Base-by-base conservation (phyloP, 1,284 basidiomycete genomes). In the Trichosporon coremiiforme region DNA sequence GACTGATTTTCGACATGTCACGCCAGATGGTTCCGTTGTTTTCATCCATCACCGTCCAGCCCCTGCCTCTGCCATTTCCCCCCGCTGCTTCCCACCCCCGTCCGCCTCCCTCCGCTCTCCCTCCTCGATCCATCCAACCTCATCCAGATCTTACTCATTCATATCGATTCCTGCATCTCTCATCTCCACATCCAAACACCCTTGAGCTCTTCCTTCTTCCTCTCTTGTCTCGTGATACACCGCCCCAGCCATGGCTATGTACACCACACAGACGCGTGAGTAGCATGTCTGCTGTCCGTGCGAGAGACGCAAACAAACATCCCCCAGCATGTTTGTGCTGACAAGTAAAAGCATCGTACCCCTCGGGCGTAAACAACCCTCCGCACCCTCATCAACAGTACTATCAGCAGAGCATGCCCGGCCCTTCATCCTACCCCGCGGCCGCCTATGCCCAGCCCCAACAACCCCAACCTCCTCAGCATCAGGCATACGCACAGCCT, bases 11-110 rank as follows among this genome's bases (percentile, higher is more conserved):
- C 31, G 57, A 31, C 55, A 57, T 55, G 55, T 15, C 55, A 15
- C 55, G 35, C 57, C 8, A 33, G 29, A 60, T n/a, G 57, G 57
- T 33, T 33, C 57, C 57, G 57, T 60, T 60, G 57, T 60, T 60
- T 60, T 60, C 57, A 13, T 60, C 57, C 29, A 60, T 13, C 57
- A 8, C 25, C 29, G 22, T 57, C 57, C 57, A 33, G 29, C 31
- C 57, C 57, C 57, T 60, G 57, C 29, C 57, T 33, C 57, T 60
- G 57, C 57, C 57, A 60, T 60, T 33, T 60, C 57, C 57, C 57
- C 31, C 57, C 31, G 8, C 31, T 12, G 15, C 31, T 17, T 33
- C 57, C 31, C 31, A 33, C 31, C 31, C 31, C 57, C 12, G 2
- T 35, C 13, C 15, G 7, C 25, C 55, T 29, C 55, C 7, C 55